phyloP scores from a whole-genome alignment of 2,329 filamentous ascomycete genomes.

The Esteya vermicola region DNA sequence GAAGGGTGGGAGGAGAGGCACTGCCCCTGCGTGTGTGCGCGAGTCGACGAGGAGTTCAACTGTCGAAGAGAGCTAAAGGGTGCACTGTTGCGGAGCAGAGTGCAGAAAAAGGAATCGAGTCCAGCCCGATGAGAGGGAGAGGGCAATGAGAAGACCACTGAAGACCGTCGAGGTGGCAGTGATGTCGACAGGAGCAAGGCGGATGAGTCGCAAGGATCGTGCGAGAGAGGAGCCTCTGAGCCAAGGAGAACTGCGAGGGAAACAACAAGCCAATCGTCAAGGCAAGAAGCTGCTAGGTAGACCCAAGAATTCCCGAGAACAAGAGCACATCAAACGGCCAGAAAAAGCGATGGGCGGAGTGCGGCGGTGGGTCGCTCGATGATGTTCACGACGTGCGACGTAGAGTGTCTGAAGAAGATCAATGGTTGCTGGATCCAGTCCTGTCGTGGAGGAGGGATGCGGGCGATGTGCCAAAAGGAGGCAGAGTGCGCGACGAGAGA shows the following conservation, averaged over 20 bases:
- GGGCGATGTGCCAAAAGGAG: conserved; percentile 16
- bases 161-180: conserved; percentile 13
- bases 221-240: neutral
- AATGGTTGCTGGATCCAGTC: conserved; percentile 2
- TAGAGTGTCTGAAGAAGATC: conserved; percentile 18
- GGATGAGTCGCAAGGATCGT: no score
- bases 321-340: conserved; percentile 18
- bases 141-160: conserved; percentile 7
- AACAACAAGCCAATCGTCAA: no score
- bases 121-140: conserved; percentile 18
- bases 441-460: conserved; percentile 13
- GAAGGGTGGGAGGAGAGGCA: conserved; percentile 6
- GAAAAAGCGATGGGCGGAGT: no score
- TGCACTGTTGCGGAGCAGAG: neutral
- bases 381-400: conserved; percentile 20
- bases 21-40: conserved; percentile 9
- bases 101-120: conserved; percentile 12
- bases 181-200: no score
- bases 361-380: conserved; percentile 12
- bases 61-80: neutral
- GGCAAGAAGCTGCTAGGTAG: neutral
- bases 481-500: no score
- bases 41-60: neutral
- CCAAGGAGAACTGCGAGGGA: neutral
- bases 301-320: conserved; percentile 17